Conservation (phyloP, 2,329 filamentous ascomycete genomes). For the Lachnum nothofagi region DNA sequence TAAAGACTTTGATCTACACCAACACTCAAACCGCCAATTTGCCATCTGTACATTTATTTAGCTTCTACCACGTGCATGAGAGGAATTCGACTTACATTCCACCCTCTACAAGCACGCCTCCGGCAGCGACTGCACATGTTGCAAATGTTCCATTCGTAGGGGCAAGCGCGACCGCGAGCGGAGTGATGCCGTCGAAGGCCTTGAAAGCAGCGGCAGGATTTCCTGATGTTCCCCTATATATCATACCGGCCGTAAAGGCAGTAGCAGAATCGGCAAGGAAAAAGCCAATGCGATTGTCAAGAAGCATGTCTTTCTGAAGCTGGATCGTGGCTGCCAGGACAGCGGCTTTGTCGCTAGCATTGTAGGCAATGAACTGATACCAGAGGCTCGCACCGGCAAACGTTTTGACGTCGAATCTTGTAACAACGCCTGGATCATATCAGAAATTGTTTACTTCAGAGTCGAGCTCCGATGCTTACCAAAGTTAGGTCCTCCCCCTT, state of each 20-base stretch:
- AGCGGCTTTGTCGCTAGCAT: background rate
- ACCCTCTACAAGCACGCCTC: no score
- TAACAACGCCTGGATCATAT: constrained; percentile 23
- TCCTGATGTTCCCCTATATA: no score
- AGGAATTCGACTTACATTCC: no score
- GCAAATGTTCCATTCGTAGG: background rate
- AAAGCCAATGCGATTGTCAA: constrained; percentile 9
- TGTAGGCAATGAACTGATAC: constrained; percentile 7
- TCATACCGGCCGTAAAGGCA: constrained; percentile 2
- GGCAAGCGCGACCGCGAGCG: no score
- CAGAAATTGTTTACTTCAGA: background rate
- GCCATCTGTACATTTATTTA: no score
- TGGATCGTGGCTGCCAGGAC: constrained; percentile 4
- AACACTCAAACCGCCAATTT: no score
- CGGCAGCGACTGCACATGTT: background rate
- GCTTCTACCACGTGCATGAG: no score
- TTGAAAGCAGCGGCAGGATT: no score
- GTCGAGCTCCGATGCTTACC: constrained; percentile 1
- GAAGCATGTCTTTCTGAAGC: constrained; percentile 8
- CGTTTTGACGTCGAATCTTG: constrained; percentile 41
- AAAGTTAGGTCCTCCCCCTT: constrained; percentile 33
- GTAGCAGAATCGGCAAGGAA: constrained; percentile 3
- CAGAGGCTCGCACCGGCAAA: constrained; percentile 14
- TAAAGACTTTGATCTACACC: no score
- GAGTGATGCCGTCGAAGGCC: no score